Evolutionary conservation across 306 rosid species (phyloP), one percentile per base, ranked within the genome.

Genomic region (Calophaca sinica): DNA sequence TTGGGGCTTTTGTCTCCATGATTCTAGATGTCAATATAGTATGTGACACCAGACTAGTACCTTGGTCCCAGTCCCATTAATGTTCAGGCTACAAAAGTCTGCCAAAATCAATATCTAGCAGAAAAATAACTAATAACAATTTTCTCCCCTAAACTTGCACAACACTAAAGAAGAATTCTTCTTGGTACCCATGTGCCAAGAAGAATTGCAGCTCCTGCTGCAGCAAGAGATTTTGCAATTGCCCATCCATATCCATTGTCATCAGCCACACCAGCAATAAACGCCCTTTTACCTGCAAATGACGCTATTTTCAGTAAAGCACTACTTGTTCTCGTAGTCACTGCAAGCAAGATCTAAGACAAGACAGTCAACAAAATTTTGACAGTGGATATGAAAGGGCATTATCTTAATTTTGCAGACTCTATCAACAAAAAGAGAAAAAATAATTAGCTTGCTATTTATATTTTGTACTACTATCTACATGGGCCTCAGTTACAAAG

Each of bases 151-250:
- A 29, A 80, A 87, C 68, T 85, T 87, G 63, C 85, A 32, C n/a
- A 5, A 42, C 11, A 42, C 46, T 41, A 60, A 54, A 42, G 69
- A 75, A 6, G 20, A 68, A 54, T 33, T 53, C 84, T 88, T 85
- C 91, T 97, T 70, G 98, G 98, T 62, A 94, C 98, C 98, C 98
- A 94, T 5, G 98, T 94, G 74, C 98, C 98, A n/a, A 94, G 89
- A 46, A 94, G 94, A 79, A 94, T 94, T 86, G 91, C 96, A 72
- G 98, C 98, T 75, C 97, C 98, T 2, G 98, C 98, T 7, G 98
- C 98, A 58, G 98, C 98, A 52, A 94, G 97, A 58, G 98, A 86
- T 87, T 89, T 94, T 68, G 98, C 98, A 28, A 94, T 91, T n/a
- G 98, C 96, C 98, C 97, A 94, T 69, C 98, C 98, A 75, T 94